Base-by-base conservation (phyloP, 2,329 filamentous ascomycete genomes). In the Botrytis galanthina region DNA sequence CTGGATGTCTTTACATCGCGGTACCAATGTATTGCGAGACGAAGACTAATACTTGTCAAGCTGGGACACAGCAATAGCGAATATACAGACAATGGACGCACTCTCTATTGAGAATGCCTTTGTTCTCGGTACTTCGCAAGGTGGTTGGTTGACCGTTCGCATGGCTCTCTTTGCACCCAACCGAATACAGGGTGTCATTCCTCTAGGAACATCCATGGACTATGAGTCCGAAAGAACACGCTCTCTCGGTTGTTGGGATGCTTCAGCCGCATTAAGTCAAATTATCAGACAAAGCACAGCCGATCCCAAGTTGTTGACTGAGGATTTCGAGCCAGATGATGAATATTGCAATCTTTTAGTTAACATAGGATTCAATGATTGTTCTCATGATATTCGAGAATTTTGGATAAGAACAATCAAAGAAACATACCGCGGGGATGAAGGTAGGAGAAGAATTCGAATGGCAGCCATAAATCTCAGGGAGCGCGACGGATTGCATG, bases 1-100 rank as follows among this genome's bases (percentile, higher is more conserved):
- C 39, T 61, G 26, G 48, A 51, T 60, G 6, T 51, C 35, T 39
- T 32, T 7, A 44, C 16, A n/a, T 6, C 20, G 22, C 26, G 10
- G 48, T 6, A 44, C 1, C 8, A 60, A 16, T 35, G 16, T 39
- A 60, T 62, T 37, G 26, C 22, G 26, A 62, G 37, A 29, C 4
- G 4, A 14, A n/a, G 26, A 22, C 64, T 70, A 32, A 70, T 32
- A 39, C 48, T 29, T 14, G 12, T 14, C n/a, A 29, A 70, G 67
- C 81, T 88, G 87, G 87, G 87, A 88, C 78, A 81, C 86, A 4
- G 86, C 86, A 62, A 80, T 83, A 74, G 85, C 90, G 85, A 84
- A 85, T 18, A 80, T 88, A 14, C 87, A 90, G 80, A 86, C 87
- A 1, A 82, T 90, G 83, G 84, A 88, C 57, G 82, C 82, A 8